Base-by-base conservation (phyloP, 371 early-diverging fungal species). In the Mortierella sp. region DNA sequence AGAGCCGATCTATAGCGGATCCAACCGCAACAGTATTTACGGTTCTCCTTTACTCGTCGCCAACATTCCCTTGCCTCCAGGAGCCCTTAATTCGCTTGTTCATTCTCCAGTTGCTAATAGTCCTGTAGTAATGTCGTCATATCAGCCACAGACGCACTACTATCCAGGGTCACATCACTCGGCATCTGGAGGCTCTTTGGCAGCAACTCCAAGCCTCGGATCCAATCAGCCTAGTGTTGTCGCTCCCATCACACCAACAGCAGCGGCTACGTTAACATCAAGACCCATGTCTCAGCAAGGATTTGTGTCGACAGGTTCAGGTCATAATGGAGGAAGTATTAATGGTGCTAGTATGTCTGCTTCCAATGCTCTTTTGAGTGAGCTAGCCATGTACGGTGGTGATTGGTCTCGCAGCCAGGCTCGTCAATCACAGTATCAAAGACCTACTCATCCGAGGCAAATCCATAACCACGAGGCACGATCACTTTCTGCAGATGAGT, bases 51-150 rank as follows among this genome's bases (percentile, higher is more conserved):
- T 78, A 37, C 53, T 72, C 0, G 56, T 72, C 7, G 31, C 68
- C 63, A 78, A 69, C 34, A 62, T 78, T 15, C 78, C 78, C 2
- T 17, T 78, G 55, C 78, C 78, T 3, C 78, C 78, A 42, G 78
- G 78, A 22, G 60, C 70, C 51, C 55, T 37, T n/a, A 78, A 78
- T 23, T 73, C 78, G 3, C 63, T 78, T 26, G 23, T 56, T 9
- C 77, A 72, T 23, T 77, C 72, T 8, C 72, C 72, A 0, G 31
- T 35, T 22, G n/a, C 42, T 10, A 45, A 32, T 51, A 55, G 43
- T 17, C 59, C 58, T 19, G n/a, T n/a, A 12, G 45, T 34, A 3
- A 19, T 29, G 15, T 22, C 35, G 8, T 26, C 45, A 15, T 77
- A 72, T 35, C 61, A 68, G 26, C 72, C 77, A 10, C 77, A 77